Conservation (phyloP, 169 alveolate genomes). For the Plasmodium chabaudi region DNA sequence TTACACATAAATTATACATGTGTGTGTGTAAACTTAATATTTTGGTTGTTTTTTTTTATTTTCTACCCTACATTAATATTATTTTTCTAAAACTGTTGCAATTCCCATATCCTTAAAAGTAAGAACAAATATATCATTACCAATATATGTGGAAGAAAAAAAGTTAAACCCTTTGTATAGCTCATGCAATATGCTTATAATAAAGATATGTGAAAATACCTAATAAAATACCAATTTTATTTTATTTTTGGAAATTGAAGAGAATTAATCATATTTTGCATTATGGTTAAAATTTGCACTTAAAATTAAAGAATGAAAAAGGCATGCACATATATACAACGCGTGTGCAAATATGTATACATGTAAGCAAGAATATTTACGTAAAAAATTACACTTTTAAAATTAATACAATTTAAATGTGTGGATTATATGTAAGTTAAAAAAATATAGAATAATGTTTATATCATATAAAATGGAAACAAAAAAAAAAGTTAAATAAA, state of each 20-base stretch:
- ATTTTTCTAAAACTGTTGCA: constrained; percentile 10
- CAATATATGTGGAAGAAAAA: not conserved
- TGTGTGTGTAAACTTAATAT: not conserved
- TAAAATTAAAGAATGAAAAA: constrained; percentile 42
- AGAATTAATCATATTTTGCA: not conserved
- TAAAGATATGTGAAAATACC: too few species aligned
- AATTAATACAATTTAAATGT: constrained; percentile 1
- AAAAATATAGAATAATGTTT: not conserved
- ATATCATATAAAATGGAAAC: not conserved
- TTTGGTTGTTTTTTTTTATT: not conserved
- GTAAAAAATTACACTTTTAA: constrained; percentile 9
- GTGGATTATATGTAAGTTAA: constrained; percentile 14
- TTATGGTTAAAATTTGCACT: constrained; percentile 50
- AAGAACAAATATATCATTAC: constrained; percentile 1
- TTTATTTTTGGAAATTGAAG: constrained; percentile 9
- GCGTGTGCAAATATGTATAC: constrained; percentile 8
- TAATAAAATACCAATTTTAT: not conserved
- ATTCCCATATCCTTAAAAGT: not conserved
- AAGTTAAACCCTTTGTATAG: too few species aligned
- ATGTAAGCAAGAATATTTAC: constrained; percentile 4
- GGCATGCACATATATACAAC: constrained; percentile 15
- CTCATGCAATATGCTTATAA: too few species aligned
- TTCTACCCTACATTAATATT: constrained; percentile 1
- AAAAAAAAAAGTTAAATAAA: constrained; percentile 7
- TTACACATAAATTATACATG: not conserved